phyloP scores from a whole-genome alignment of 164 flowering plant genomes.

The Umbellularia californica region DNA sequence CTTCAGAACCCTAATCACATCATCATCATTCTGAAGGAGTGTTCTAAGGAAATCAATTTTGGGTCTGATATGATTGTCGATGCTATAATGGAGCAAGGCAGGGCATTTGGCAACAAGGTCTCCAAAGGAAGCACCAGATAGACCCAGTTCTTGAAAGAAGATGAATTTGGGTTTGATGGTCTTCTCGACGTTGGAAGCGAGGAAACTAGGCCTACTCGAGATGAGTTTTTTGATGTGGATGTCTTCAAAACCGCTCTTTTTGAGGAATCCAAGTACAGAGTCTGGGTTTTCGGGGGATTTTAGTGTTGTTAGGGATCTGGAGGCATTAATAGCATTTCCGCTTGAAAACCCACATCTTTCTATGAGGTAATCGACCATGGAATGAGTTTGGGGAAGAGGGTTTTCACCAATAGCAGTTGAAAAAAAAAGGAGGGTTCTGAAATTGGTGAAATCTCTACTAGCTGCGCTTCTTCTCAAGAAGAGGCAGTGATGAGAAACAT shows the following conservation, averaged over 20 bases:
- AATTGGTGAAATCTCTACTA: too few species aligned
- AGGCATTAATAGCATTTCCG: background rate
- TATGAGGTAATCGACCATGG: too few species aligned
- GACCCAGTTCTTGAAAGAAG: conserved; percentile 11
- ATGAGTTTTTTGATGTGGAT: conserved; percentile 9
- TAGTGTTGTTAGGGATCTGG: background rate
- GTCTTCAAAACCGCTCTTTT: conserved; percentile 13
- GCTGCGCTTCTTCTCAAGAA: too few species aligned
- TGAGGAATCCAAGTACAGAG: conserved; percentile 3
- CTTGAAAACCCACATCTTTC: too few species aligned
- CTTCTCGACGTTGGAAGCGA: background rate
- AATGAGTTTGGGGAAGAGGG: too few species aligned
- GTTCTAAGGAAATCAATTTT: background rate
- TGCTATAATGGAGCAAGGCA: background rate
- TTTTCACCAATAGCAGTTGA: too few species aligned
- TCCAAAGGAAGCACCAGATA: conserved; percentile 5
- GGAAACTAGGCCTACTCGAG: background rate
- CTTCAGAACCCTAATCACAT: conserved; percentile 2
- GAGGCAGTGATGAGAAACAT: too few species aligned
- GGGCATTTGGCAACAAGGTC: conserved; percentile 4
- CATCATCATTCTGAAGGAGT: background rate
- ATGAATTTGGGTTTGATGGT: conserved; percentile 12
- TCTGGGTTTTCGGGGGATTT: background rate
- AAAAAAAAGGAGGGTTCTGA: too few species aligned
- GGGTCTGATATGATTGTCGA: conserved; percentile 3